phyloP scores from a whole-genome alignment of 257 asterid genomes.

The Petrea volubilis region DNA sequence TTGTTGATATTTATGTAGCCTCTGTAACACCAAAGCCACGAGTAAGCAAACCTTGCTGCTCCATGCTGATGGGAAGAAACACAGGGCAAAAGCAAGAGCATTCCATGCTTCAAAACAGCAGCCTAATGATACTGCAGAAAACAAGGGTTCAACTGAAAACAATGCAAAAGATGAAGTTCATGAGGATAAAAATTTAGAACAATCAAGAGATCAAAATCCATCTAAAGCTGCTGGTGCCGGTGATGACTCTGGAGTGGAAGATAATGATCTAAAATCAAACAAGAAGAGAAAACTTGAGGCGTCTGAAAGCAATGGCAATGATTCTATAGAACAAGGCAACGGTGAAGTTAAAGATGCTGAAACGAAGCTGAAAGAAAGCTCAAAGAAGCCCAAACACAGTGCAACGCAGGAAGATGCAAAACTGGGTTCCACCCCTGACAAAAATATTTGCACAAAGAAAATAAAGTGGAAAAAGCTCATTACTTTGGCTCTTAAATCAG shows the following conservation, averaged over 20 bases:
- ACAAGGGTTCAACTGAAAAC: conserved; percentile 33
- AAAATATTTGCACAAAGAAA: conserved; percentile 39
- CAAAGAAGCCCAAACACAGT: conserved; percentile 54
- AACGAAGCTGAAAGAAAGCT: conserved; percentile 31
- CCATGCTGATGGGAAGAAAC: conserved; percentile 96
- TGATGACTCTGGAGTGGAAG: conserved; percentile 36
- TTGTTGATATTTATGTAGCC: conserved; percentile 46
- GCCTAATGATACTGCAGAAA: conserved; percentile 43
- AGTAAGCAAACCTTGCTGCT: conserved; percentile 88
- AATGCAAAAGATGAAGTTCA: conserved; percentile 30
- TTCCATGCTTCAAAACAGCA: conserved; percentile 74
- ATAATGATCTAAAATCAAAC: conserved; percentile 31
- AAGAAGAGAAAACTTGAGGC: conserved; percentile 68
- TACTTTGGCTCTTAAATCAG: conserved; percentile 70
- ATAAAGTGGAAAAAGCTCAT: conserved; percentile 93
- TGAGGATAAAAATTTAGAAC: conserved; percentile 32
- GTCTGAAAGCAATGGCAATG: conserved; percentile 45
- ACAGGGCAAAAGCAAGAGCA: conserved; percentile 87
- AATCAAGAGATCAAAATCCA: conserved; percentile 39
- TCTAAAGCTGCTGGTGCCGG: conserved; percentile 30
- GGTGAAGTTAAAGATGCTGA: conserved; percentile 47
- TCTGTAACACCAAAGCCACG: conserved; percentile 85
- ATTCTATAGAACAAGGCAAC: conserved; percentile 36
- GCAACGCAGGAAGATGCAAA: conserved; percentile 29
- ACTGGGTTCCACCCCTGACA: conserved; percentile 22